Conservation (phyloP, 257 asterid species). For the Misopates orontium region DNA sequence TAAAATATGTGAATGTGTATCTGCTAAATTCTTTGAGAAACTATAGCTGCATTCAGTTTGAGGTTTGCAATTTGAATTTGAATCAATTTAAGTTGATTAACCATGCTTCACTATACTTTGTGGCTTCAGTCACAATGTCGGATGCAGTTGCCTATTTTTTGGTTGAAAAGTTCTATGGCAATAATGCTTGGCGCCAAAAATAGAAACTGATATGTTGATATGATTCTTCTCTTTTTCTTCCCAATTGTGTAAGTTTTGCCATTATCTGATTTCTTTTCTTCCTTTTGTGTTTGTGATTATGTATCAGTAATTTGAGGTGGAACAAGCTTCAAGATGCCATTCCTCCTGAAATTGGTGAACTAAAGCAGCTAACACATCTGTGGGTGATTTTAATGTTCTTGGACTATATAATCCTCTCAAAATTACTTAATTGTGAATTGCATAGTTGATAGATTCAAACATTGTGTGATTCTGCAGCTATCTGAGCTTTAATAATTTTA, state of each 20-base stretch:
- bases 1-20: neutral
- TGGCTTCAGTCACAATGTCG: neutral
- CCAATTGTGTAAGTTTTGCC: neutral
- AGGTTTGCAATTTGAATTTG: neutral
- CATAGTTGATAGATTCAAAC: neutral
- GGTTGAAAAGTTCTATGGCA: neutral
- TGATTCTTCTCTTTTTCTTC: neutral
- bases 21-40: neutral
- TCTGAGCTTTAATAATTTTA: conserved; percentile 89
- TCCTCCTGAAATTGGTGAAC: conserved; percentile 97
- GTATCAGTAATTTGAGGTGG: conserved; percentile 87
- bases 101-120: neutral
- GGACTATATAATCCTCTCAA: conserved; percentile 15
- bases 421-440: neutral
- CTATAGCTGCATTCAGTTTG: neutral
- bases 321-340: conserved; percentile 93
- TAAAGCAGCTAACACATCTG: conserved; percentile 96
- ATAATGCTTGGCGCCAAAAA: neutral
- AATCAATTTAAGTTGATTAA: neutral
- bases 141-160: neutral
- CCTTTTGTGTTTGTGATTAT: neutral
- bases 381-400: conserved; percentile 41
- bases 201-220: neutral
- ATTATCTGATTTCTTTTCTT: conserved; percentile 22
- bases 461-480: conserved; percentile 56